Conservation (phyloP, 495 filamentous ascomycete species). For the Rostrohypoxylon terebratum region DNA sequence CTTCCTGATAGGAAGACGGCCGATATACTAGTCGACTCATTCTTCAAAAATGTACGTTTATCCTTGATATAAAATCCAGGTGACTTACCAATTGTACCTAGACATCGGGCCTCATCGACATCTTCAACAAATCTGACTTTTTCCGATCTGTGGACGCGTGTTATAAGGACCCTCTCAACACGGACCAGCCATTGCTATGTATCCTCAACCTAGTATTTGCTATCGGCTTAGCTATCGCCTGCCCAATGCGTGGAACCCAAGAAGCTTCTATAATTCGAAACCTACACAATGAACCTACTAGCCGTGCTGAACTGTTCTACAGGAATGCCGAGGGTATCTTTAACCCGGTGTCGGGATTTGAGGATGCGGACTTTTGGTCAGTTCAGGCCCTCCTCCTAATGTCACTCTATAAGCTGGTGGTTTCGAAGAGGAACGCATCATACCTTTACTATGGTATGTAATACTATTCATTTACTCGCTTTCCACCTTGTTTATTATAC, state of each 20-base stretch:
- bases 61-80: background rate
- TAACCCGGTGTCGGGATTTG: conserved; percentile 67
- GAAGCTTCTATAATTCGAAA: conserved; percentile 65
- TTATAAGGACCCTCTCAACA: conserved; percentile 64
- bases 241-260: conserved; percentile 59
- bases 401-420: conserved; percentile 68
- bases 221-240: conserved; percentile 68
- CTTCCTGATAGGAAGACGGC: conserved; percentile 68
- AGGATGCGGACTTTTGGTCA: conserved; percentile 73
- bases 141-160: conserved; percentile 60
- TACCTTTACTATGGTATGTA: conserved; percentile 68
- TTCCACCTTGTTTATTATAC: background rate
- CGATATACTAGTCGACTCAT: conserved; percentile 66
- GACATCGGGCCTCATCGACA: conserved; percentile 68
- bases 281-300: conserved; percentile 57
- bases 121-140: conserved; percentile 66
- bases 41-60: conserved; percentile 68
- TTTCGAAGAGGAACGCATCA: conserved; percentile 69
- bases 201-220: conserved; percentile 68
- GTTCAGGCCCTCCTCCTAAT: conserved; percentile 71
- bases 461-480: background rate
- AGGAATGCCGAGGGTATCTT: conserved; percentile 66
- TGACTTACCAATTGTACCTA: conserved; percentile 43
- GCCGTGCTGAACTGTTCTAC: conserved; percentile 70
- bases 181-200: conserved; percentile 64